These are phyloP conservation scores for Penicillium silybi DNA, from an alignment of 495 filamentous ascomycete genomes.

Conservation along the genomic window DNA sequence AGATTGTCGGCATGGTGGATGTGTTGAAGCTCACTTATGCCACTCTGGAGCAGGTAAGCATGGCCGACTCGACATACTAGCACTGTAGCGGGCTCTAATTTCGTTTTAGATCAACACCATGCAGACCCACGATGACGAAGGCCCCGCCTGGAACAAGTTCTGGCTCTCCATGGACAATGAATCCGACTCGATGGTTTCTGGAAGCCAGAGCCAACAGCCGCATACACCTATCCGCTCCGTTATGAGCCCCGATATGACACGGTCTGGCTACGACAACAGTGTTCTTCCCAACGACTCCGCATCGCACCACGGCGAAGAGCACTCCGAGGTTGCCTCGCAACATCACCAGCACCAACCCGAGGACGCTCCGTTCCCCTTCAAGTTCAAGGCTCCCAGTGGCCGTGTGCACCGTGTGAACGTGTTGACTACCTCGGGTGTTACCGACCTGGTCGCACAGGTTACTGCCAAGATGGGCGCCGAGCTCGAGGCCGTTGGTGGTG, in stretches of 20 bases:
- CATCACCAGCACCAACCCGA: constrained; percentile 50
- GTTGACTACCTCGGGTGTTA: constrained; percentile 71
- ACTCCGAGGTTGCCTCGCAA: constrained; percentile 55
- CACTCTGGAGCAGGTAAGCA: constrained; percentile 86
- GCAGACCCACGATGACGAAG: constrained; percentile 79
- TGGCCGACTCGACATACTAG: neutral
- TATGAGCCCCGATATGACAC: constrained; percentile 72
- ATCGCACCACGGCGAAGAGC: constrained; percentile 86
- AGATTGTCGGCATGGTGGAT: constrained; percentile 99
- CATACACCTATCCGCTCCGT: constrained; percentile 60
- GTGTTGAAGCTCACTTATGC: constrained; percentile 97
- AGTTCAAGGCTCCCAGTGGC: constrained; percentile 97
- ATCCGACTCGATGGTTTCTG: constrained; percentile 94
- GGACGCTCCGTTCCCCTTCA: constrained; percentile 88
- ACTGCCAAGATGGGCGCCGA: constrained; percentile 85
- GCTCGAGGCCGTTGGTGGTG: constrained; percentile 79
- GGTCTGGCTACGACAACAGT: constrained; percentile 65
- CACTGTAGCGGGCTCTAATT: neutral
- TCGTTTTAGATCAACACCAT: constrained; percentile 64
- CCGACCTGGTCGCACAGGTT: constrained; percentile 74
- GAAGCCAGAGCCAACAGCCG: constrained; percentile 66
- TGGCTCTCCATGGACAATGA: constrained; percentile 97
- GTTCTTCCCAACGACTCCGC: constrained; percentile 91
- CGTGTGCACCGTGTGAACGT: constrained; percentile 92
- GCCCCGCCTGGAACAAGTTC: constrained; percentile 99